A percentile compares a stretch with the other conserved stretches of the same genome.
Evolutionary conservation across 2,329 filamentous ascomycete genomes (phyloP).

Genomic region (Zelopaecilomyces penicillatus): DNA sequence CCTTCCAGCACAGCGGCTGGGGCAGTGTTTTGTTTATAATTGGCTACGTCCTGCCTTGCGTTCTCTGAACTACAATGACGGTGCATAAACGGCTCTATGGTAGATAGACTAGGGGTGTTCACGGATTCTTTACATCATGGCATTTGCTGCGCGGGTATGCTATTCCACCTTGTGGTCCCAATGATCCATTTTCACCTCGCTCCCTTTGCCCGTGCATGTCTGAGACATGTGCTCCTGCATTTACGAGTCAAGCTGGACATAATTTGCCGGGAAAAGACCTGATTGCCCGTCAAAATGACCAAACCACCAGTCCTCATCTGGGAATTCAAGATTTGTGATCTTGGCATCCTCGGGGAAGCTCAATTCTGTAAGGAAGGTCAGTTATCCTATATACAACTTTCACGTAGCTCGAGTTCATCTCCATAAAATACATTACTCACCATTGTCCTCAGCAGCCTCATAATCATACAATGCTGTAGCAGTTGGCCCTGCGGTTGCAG

Average conservation of each 20-base stretch:
- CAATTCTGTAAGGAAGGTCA: constrained; percentile 42
- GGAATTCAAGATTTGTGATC: constrained; percentile 81
- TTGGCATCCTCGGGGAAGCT: constrained; percentile 86
- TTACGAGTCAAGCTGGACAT: constrained; percentile 49
- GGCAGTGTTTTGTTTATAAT: too few species aligned
- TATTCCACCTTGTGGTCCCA: too few species aligned
- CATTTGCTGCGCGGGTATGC: too few species aligned
- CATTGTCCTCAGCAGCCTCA: constrained; percentile 92
- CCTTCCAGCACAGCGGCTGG: too few species aligned
- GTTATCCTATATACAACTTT: constrained; percentile 1
- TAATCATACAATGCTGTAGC: constrained; percentile 92
- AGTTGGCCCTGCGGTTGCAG: constrained; percentile 46
- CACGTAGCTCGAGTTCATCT: neutral
- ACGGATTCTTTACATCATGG: too few species aligned
- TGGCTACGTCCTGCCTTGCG: too few species aligned
- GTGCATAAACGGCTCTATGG: too few species aligned
- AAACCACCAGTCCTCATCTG: constrained; percentile 98
- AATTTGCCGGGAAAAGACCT: constrained; percentile 77
- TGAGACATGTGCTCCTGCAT: neutral
- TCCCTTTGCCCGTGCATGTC: too few species aligned
- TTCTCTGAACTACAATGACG: too few species aligned
- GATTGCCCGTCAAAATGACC: constrained; percentile 71
- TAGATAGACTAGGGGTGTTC: too few species aligned
- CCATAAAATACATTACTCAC: constrained; percentile 28
- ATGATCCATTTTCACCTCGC: too few species aligned